A percentile compares a stretch with the other conserved stretches of the same genome.
phyloP scores from a whole-genome alignment of 768 basidiomycete genomes.

The Termitomyces sp. region DNA sequence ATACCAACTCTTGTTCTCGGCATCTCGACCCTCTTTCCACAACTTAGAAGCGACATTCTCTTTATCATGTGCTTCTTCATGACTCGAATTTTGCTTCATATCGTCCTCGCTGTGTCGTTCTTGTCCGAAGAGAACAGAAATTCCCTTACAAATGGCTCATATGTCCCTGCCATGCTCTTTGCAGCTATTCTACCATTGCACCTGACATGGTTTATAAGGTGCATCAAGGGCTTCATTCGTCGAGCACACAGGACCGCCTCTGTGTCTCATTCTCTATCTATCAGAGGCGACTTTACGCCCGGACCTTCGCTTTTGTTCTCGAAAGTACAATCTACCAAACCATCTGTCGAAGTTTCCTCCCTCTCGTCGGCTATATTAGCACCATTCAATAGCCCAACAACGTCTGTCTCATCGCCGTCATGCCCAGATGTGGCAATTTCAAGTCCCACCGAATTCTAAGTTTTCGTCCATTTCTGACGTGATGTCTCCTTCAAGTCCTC shows the following conservation, averaged over 20 bases:
- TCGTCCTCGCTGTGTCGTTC: conserved; percentile 29
- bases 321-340: neutral
- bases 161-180: conserved; percentile 36
- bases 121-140: conserved; percentile 23
- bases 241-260: conserved; percentile 5
- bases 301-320: neutral
- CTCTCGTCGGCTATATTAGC: too few species aligned
- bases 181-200: conserved; percentile 44
- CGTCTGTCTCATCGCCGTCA: neutral
- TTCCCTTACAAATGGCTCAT: conserved; percentile 27
- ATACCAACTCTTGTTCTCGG: conserved; percentile 53
- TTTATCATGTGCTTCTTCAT: conserved; percentile 48
- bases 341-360: neutral
- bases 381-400: too few species aligned
- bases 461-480: too few species aligned
- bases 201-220: conserved; percentile 49
- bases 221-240: conserved; percentile 42
- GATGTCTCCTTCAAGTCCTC: too few species aligned
- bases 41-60: conserved; percentile 41
- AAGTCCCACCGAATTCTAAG: too few species aligned
- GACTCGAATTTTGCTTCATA: conserved; percentile 46
- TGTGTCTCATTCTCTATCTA: neutral
- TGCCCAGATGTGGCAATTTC: too few species aligned
- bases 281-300: neutral
- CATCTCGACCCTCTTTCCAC: conserved; percentile 39